Percentiles rank a stretch among this genome's conserved stretches.
phyloP scores from a whole-genome alignment of 2,329 filamentous ascomycete species.

The Xylaria sp. region DNA sequence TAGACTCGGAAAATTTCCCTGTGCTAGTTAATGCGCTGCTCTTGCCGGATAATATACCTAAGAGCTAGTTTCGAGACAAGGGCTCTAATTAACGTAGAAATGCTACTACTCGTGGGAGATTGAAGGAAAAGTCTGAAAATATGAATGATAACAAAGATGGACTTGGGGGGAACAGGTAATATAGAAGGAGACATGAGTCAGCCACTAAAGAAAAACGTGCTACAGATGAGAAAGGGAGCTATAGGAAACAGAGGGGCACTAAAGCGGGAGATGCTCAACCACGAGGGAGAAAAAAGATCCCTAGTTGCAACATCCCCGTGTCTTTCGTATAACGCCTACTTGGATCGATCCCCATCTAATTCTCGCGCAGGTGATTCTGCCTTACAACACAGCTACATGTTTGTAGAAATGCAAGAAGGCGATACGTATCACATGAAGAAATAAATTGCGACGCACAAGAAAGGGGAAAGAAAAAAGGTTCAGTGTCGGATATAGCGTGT shows the following conservation, averaged over 20 bases:
- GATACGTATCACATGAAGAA: background rate
- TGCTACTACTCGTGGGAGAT: background rate
- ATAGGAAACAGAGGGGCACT: background rate
- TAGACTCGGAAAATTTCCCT: constrained; percentile 25
- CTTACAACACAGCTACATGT: background rate
- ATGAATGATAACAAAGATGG: background rate
- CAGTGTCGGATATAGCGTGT: too few relatives aligned
- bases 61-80: background rate
- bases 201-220: too few relatives aligned
- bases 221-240: background rate
- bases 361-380: background rate
- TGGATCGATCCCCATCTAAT: background rate
- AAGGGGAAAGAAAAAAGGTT: too few relatives aligned
- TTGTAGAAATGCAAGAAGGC: background rate
- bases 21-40: background rate
- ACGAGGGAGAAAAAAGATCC: too few relatives aligned
- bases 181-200: too few relatives aligned
- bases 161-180: too few relatives aligned
- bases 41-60: background rate
- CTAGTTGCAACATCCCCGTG: background rate
- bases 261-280: too few relatives aligned
- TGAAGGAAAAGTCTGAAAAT: background rate
- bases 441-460: background rate
- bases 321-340: background rate
- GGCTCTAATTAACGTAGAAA: background rate